These are phyloP conservation scores for Ceratobasidium sp. DNA, from an alignment of 1,284 basidiomycete genomes.

Conservation along the genomic window DNA sequence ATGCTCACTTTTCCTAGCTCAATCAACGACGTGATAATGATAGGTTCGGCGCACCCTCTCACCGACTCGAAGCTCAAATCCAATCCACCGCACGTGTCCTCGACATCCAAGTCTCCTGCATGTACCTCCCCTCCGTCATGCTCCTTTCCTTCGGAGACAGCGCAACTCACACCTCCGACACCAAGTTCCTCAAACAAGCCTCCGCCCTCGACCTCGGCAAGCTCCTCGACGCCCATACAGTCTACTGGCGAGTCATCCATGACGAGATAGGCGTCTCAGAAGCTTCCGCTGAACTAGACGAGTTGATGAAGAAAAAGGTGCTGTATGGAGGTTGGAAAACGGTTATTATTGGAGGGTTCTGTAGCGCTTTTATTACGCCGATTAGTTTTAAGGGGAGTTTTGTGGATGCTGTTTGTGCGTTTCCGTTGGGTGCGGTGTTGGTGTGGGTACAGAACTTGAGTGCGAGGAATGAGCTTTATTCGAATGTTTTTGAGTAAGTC, in stretches of 20 bases:
- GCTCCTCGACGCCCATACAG: slow-evolving; percentile 78
- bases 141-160: slow-evolving; percentile 87
- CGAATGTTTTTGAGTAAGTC: slow-evolving; percentile 85
- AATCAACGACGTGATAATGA: neutral
- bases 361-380: slow-evolving; percentile 82
- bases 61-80: slow-evolving; percentile 89
- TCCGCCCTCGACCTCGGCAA: slow-evolving; percentile 83
- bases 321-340: slow-evolving; percentile 76
- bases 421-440: slow-evolving; percentile 85
- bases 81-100: slow-evolving; percentile 88
- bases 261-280: slow-evolving; percentile 87
- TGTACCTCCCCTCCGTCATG: slow-evolving; percentile 90
- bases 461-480: slow-evolving; percentile 84
- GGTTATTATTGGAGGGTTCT: slow-evolving; percentile 83
- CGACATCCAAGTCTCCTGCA: slow-evolving; percentile 85
- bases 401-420: slow-evolving; percentile 80
- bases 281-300: slow-evolving; percentile 79
- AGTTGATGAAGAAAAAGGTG: slow-evolving; percentile 77
- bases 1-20: neutral
- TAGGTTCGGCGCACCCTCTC: slow-evolving; percentile 86
- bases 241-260: slow-evolving; percentile 92
- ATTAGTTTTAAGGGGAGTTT: slow-evolving; percentile 82
- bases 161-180: slow-evolving; percentile 85
- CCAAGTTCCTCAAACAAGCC: slow-evolving; percentile 86
- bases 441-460: slow-evolving; percentile 80